Base-by-base conservation (phyloP, 1,284 basidiomycete species). In the Trametes pubescens region DNA sequence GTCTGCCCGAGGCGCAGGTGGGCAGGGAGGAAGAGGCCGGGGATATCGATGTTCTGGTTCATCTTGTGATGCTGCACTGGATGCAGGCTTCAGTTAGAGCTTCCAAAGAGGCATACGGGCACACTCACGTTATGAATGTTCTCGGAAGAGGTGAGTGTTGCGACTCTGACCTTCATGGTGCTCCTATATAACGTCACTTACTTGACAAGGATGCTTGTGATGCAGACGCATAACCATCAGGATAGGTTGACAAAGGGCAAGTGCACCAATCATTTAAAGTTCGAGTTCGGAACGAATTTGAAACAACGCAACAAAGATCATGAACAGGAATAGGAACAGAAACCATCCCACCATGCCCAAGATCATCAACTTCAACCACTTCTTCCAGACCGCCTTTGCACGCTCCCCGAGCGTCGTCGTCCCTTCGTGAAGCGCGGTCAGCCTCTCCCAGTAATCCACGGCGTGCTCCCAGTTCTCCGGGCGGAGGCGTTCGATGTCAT, bases 11-110 rank as follows among this genome's bases (percentile, higher is more conserved):
- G 60, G 8, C 49, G 65, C 2, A 67, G 37, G 26, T 59, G 62
- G 4, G 51, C 52, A 1, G 62, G 62, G 22, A 67, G 60, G 49
- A 64, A 59, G 4, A 66, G 51, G 7, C 60, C 62, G 26, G 52
- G 46, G 22, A 48, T 48, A 11, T 48, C 22, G 24, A 48, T 26
- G 46, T 48, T n/a, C 5, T 26, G 22, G 22, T 11, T 24, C 46
- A 26, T 44, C 8, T 1, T 26, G 24, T 48, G 22, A 22, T 22
- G 16, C 16, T 3, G 44, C 16, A 14, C 38, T 40, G 38, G 8
- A 32, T 10, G 38, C 13, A 40, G 11, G 38, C 38, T 14, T 40
- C 13, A 14, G 38, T 4, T 13, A 40, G 11, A 40, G 38, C 13
- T 40, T 10, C 18, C 4, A 2, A 4, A 13, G 38, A 40, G 11